A percentile compares a stretch with the other conserved stretches of the same genome.
Evolutionary conservation across 805 yeast species (phyloP).

Genomic region (Metschnikowia bowlesiae): DNA sequence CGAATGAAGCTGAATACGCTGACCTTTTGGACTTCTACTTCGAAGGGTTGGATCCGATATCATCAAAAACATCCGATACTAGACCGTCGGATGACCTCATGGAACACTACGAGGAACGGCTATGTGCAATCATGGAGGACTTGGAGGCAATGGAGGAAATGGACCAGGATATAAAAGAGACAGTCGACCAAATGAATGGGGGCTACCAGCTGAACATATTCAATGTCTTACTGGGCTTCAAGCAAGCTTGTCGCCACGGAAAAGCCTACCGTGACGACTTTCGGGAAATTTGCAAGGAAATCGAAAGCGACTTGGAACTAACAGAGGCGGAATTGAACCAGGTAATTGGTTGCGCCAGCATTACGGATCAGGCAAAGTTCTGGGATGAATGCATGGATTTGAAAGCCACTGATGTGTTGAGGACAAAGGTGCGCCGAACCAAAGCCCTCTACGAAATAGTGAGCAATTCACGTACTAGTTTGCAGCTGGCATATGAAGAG

Average conservation of each 20-base stretch:
- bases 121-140: not conserved
- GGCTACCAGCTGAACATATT: not conserved
- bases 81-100: not conserved
- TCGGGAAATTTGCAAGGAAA: not conserved
- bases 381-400: not conserved
- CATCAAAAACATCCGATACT: no score
- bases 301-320: not conserved
- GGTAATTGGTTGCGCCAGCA: not conserved
- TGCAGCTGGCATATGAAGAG: not conserved
- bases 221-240: not conserved
- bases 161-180: not conserved
- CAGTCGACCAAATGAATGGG: not conserved
- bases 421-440: not conserved
- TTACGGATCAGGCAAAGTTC: not conserved
- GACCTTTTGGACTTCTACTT: no score
- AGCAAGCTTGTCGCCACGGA: not conserved
- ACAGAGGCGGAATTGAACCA: not conserved
- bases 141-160: not conserved
- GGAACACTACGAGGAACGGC: not conserved
- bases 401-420: not conserved
- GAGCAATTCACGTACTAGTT: not conserved
- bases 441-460: not conserved
- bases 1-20: no score
- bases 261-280: not conserved
- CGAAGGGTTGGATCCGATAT: no score